Percentiles rank a stretch among this genome's conserved stretches.
These are phyloP conservation scores for Zygoascus sp. DNA, from an alignment of 1,139 yeast species.

Conservation along the genomic window DNA sequence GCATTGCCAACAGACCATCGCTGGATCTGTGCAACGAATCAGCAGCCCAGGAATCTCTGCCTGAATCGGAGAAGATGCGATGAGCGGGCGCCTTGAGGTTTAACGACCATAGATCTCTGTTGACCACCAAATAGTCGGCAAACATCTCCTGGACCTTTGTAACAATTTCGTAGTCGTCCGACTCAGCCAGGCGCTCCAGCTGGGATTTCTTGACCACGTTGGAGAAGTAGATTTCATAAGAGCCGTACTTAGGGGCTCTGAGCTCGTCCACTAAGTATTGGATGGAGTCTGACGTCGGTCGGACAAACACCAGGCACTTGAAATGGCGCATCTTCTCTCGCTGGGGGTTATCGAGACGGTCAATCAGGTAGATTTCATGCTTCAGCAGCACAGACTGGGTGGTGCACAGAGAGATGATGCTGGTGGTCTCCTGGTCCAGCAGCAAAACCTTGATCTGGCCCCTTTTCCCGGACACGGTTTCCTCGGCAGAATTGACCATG, in stretches of 20 bases:
- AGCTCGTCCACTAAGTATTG: constrained; percentile 60
- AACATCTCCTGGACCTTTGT: constrained; percentile 73
- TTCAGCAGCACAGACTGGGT: constrained; percentile 82
- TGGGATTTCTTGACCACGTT: constrained; percentile 70
- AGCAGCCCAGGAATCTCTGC: constrained; percentile 44
- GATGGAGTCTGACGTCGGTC: constrained; percentile 67
- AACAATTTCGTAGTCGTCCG: constrained; percentile 82
- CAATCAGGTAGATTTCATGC: constrained; percentile 78
- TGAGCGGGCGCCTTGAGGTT: constrained; percentile 32
- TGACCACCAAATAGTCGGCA: constrained; percentile 74
- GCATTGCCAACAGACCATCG: constrained; percentile 57
- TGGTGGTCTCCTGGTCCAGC: constrained; percentile 74
- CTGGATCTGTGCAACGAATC: constrained; percentile 45
- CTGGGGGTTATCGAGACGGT: constrained; percentile 56
- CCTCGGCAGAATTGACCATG: constrained; percentile 37
- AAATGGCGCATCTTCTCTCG: constrained; percentile 79
- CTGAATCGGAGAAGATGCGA: constrained; percentile 28
- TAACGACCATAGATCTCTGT: constrained; percentile 59
- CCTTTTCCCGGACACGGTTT: constrained; percentile 23
- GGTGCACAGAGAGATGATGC: constrained; percentile 77
- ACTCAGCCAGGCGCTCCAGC: constrained; percentile 81
- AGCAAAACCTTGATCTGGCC: constrained; percentile 65
- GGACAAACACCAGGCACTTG: constrained; percentile 73
- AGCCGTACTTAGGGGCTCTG: constrained; percentile 69
- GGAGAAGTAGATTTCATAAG: constrained; percentile 70